Evolutionary conservation across 352 stramenopile species (phyloP), one percentile per base, ranked within the genome.

Genomic region (Pythium diclinum): DNA sequence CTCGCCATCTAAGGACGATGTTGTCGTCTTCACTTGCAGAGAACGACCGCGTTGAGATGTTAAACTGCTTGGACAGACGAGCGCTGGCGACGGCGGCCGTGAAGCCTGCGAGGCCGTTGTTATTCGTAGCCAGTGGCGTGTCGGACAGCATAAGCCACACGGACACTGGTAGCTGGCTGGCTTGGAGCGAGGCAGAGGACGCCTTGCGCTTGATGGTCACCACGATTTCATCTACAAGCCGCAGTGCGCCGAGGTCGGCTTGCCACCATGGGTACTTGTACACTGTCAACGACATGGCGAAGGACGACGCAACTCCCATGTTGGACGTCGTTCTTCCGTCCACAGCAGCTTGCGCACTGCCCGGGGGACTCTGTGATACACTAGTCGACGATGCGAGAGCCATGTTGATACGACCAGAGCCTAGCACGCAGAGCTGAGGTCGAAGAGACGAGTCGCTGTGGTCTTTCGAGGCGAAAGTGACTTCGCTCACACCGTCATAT

Each of bases 211-310:
- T 87, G 19, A 88, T 36, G 6, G 57, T 79, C 47, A 92, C 51
- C 0, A 87, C 51, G 21, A 92, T 61, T 1, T 85, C 69, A 42
- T 90, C 83, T 34, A 92, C 72, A 0, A 71, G 57, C 34, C 76
- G 59, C 17, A 63, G 32, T 0, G 14, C 60, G 1, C 54, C 66
- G 1, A 88, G 59, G 54, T 90, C 73, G 0, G 80, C 66, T 32
- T 89, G 61, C 83, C 83, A 92, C 83, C 83, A 92, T 14, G 79
- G 78, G 28, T 85, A 87, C 10, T 65, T 68, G 59, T 73, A 79
- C 23, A 69, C 32, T 8, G 56, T 67, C 1, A 74, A 72, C 16
- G 78, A 82, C 75, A 89, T 82, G 10, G 78, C 75, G 42, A 81
- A 89, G 16, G 61, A 81, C 13, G 78, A 76, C 9, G 67, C 69